Base-by-base conservation (phyloP, 106 monocot genomes). In the Phalaenopsis equestris region DNA sequence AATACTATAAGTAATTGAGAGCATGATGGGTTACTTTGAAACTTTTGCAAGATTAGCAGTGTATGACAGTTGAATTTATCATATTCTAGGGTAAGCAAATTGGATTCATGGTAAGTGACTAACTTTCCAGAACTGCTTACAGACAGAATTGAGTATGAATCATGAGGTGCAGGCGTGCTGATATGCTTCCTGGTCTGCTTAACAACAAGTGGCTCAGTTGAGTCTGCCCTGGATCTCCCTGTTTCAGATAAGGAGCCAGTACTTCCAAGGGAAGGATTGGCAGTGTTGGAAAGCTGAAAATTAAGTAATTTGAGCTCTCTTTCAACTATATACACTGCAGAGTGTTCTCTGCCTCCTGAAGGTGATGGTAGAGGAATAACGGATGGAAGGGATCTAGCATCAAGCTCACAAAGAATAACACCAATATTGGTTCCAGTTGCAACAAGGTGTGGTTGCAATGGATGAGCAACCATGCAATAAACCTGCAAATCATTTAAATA, bases 101-200 rank as follows among this genome's bases (percentile, higher is more conserved):
- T 49, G 49, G 12, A 76, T 48, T 24, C 46, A 74, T 76, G 49
- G 49, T 58, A 23, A 85, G 47, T 12, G 24, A 88, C 93, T 98
- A 86, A 98, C 98, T 91, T 98, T 80, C 98, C 98, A 81, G 98
- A 98, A 84, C 94, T 94, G 91, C 98, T 98, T 67, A 94, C 94
- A 36, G 94, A 94, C 58, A 98, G 89, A 82, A 94, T 48, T 41
- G 98, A 98, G 80, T 98, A 98, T 45, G 98, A 94, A 88, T 98
- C 98, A 91, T 98, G 98, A 43, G 94, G 92, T 75, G 92, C 94
- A 86, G 98, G 98, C 43, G 92, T 98, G 81, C 91, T 98, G 41
- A 98, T 92, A 84, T 98, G 98, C 86, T 98, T 98, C 83, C 89
- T 98, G 8, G 78, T 81, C 76, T 94, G 94, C 85, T 94, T 98